phyloP scores from a whole-genome alignment of 2,329 filamentous ascomycete genomes.

The Xylariaceae sp. region DNA sequence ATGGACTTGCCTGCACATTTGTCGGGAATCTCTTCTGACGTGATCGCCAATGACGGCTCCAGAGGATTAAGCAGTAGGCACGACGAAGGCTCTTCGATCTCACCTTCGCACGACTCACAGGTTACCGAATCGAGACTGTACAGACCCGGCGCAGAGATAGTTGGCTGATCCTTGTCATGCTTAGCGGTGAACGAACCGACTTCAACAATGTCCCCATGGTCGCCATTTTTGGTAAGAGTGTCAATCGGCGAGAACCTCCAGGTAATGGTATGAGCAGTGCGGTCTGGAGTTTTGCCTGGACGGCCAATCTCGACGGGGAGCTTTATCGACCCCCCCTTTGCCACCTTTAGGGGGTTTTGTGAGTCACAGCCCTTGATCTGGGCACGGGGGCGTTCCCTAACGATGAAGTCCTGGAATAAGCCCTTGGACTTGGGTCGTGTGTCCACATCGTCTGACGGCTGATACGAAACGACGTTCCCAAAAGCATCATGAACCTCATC shows the following conservation, averaged over 20 bases:
- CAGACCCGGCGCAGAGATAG: conserved; percentile 72
- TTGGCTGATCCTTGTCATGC: conserved; percentile 57
- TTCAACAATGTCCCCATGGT: conserved; percentile 58
- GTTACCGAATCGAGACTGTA: conserved; percentile 80
- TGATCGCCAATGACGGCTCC: conserved; percentile 72
- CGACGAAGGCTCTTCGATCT: conserved; percentile 90
- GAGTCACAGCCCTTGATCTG: conserved; percentile 72
- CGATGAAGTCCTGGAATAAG: conserved; percentile 72
- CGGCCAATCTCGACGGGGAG: conserved; percentile 70
- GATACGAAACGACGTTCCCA: conserved; percentile 80
- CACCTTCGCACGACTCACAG: conserved; percentile 78
- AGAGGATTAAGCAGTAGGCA: conserved; percentile 89
- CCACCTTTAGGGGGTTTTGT: conserved; percentile 76
- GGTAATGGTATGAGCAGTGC: conserved; percentile 66
- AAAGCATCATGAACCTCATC: conserved; percentile 90
- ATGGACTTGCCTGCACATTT: conserved; percentile 94
- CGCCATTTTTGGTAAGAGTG: conserved; percentile 63
- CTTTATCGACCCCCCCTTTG: conserved; percentile 63
- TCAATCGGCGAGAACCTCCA: conserved; percentile 80
- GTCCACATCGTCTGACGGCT: conserved; percentile 63
- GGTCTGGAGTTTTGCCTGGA: conserved; percentile 52
- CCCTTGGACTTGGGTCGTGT: conserved; percentile 54
- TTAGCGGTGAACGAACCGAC: conserved; percentile 58
- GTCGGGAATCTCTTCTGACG: conserved; percentile 79
- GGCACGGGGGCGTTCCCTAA: conserved; percentile 79